These are phyloP conservation scores for Choiromyces venosus DNA, from an alignment of 495 filamentous ascomycete genomes.

Conservation along the genomic window DNA sequence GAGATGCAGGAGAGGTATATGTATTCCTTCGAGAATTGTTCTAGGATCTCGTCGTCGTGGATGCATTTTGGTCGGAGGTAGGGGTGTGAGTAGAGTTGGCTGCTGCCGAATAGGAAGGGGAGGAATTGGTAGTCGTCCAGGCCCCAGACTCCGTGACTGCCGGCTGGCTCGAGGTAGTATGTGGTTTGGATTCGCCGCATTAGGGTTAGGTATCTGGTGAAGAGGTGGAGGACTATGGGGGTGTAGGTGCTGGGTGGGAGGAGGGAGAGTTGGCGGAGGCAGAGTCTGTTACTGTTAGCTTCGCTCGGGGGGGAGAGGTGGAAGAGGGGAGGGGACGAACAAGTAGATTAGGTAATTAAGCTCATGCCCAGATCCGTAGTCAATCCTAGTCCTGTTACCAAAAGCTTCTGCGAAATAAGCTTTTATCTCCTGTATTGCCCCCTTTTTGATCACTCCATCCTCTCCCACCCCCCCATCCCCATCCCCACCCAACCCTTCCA, in stretches of 20 bases:
- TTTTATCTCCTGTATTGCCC: slow-evolving; percentile 62
- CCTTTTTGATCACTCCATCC: slow-evolving; percentile 51
- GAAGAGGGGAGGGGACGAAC: slow-evolving; percentile 3
- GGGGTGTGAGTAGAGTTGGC: slow-evolving; percentile 79
- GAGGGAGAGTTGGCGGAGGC: slow-evolving; percentile 72
- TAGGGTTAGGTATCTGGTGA: slow-evolving; percentile 71
- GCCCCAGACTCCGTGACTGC: slow-evolving; percentile 94
- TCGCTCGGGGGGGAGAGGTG: neutral
- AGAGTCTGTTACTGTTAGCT: slow-evolving; percentile 48
- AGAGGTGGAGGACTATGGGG: slow-evolving; percentile 66
- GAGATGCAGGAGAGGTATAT: slow-evolving; percentile 87
- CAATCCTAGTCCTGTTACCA: slow-evolving; percentile 80
- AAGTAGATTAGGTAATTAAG: slow-evolving; percentile 95
- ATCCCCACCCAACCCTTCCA: slow-evolving; percentile 51
- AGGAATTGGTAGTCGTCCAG: slow-evolving; percentile 97
- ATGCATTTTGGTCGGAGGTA: slow-evolving; percentile 83
- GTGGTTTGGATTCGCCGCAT: slow-evolving; percentile 77
- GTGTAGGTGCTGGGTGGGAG: slow-evolving; percentile 62
- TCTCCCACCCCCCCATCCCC: slow-evolving; percentile 52
- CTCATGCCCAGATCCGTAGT: slow-evolving; percentile 96
- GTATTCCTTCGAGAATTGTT: slow-evolving; percentile 60
- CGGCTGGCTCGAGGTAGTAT: slow-evolving; percentile 93
- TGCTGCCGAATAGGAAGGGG: slow-evolving; percentile 88
- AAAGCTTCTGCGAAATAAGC: slow-evolving; percentile 78
- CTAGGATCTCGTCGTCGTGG: slow-evolving; percentile 76